Conservation (phyloP, 805 yeast genomes). For the Spathaspora sp. region DNA sequence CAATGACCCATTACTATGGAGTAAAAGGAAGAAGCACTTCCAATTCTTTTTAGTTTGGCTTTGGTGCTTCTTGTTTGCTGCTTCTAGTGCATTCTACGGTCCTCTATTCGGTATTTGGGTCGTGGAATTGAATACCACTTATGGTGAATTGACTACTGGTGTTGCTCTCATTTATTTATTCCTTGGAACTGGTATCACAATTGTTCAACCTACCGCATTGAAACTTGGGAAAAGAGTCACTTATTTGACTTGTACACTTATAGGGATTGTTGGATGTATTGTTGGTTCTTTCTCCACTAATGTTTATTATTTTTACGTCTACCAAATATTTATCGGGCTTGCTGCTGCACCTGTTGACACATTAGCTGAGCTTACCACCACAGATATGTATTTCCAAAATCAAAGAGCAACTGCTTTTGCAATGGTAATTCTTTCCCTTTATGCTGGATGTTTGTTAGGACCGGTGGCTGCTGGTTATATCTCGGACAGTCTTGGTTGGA, state of each 20-base stretch:
- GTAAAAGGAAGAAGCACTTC: not conserved
- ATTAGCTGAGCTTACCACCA: conserved; percentile 43
- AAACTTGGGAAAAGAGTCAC: conserved; percentile 28
- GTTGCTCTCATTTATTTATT: conserved; percentile 26
- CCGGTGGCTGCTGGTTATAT: conserved; percentile 45
- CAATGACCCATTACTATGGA: not conserved
- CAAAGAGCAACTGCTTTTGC: conserved; percentile 32
- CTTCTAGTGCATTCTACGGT: conserved; percentile 21
- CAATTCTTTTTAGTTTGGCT: conserved; percentile 12
- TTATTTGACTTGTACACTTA: conserved; percentile 23
- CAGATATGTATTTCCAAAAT: conserved; percentile 44
- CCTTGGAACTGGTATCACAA: conserved; percentile 29
- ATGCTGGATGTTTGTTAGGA: conserved; percentile 40
- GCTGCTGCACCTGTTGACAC: conserved; percentile 43
- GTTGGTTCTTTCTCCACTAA: conserved; percentile 23
- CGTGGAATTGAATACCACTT: conserved; percentile 19
- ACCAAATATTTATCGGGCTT: conserved; percentile 25
- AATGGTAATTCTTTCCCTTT: conserved; percentile 35
- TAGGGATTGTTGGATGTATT: conserved; percentile 18
- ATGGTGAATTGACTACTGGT: conserved; percentile 18
- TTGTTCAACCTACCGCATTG: conserved; percentile 33
- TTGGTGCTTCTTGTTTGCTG: conserved; percentile 30
- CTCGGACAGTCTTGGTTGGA: conserved; percentile 32
- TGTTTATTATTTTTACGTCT: conserved; percentile 18
- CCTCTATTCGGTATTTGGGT: conserved; percentile 28